Evolutionary conservation across 371 early-diverging fungal genomes (phyloP).

Genomic region (Smittium mucronatum): DNA sequence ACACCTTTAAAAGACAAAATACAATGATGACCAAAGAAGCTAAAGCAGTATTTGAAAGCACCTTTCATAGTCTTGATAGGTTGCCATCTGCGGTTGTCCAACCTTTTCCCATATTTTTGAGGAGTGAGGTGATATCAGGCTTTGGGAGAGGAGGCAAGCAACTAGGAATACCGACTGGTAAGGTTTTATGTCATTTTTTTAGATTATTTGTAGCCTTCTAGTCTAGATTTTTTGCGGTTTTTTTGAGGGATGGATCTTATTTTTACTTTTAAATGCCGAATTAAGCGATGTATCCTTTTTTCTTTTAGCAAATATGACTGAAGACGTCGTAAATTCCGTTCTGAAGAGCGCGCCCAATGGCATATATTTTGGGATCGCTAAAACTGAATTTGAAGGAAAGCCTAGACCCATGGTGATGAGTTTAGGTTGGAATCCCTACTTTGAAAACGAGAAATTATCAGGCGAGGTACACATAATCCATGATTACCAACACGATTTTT

Average conservation of each 20-base stretch:
- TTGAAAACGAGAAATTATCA: slow-evolving; percentile 88
- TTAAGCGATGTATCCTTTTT: no score
- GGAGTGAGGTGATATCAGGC: slow-evolving; percentile 73
- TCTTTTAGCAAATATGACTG: slow-evolving; percentile 72
- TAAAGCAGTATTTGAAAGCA: background rate
- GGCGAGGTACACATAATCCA: slow-evolving; percentile 96
- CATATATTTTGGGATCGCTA: slow-evolving; percentile 91
- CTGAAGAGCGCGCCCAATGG: slow-evolving; percentile 60
- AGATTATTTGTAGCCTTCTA: background rate
- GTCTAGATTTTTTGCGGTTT: no score
- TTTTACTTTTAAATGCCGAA: no score
- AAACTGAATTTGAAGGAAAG: slow-evolving; percentile 38
- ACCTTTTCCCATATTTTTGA: slow-evolving; percentile 59
- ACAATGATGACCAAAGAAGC: background rate
- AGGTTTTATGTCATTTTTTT: background rate
- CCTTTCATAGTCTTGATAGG: background rate
- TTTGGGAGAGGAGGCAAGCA: slow-evolving; percentile 93
- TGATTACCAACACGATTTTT: slow-evolving; percentile 75
- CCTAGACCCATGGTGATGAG: slow-evolving; percentile 96
- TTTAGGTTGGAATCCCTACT: slow-evolving; percentile 96
- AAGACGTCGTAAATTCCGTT: slow-evolving; percentile 52
- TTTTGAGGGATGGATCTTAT: background rate
- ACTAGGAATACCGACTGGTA: slow-evolving; percentile 93
- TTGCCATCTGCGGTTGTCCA: slow-evolving; percentile 2
- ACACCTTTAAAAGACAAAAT: background rate